Conservation (phyloP, 805 yeast species). For the Scheffersomyces ergatensis region DNA sequence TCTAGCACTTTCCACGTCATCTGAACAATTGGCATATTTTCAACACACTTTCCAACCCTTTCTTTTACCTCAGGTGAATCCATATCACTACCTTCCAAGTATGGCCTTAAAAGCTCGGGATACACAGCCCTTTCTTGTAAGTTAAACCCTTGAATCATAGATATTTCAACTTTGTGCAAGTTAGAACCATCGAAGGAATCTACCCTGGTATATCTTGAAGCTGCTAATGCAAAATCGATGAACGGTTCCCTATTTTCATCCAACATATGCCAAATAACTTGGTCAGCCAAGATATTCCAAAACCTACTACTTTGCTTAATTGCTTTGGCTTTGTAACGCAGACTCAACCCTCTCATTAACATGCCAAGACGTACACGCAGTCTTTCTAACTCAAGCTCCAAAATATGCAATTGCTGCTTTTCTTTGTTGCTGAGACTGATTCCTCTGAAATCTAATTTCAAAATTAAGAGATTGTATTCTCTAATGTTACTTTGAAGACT, state of each 20-base stretch:
- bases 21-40: conserved; percentile 21
- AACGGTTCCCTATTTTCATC: conserved; percentile 61
- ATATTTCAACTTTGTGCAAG: conserved; percentile 55
- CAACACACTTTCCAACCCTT: conserved; percentile 2
- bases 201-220: conserved; percentile 57
- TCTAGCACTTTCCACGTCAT: conserved; percentile 73
- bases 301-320: conserved; percentile 17
- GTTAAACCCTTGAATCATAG: conserved; percentile 68
- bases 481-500: conserved; percentile 30
- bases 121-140: conserved; percentile 54
- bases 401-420: conserved; percentile 13
- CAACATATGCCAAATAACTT: conserved; percentile 68
- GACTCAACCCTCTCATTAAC: conserved; percentile 28
- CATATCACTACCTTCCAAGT: conserved; percentile 12
- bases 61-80: conserved; percentile 5
- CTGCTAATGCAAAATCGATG: conserved; percentile 65
- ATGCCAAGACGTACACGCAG: conserved; percentile 31
- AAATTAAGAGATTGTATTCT: conserved; percentile 30
- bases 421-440: conserved; percentile 17
- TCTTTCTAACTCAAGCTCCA: conserved; percentile 33
- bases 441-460: conserved; percentile 37
- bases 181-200: conserved; percentile 69
- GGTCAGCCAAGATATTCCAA: conserved; percentile 49
- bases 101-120: conserved; percentile 68
- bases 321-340: conserved; percentile 13